phyloP scores from a whole-genome alignment of 2,329 filamentous ascomycete genomes.

The Leptographium lundbergii region DNA sequence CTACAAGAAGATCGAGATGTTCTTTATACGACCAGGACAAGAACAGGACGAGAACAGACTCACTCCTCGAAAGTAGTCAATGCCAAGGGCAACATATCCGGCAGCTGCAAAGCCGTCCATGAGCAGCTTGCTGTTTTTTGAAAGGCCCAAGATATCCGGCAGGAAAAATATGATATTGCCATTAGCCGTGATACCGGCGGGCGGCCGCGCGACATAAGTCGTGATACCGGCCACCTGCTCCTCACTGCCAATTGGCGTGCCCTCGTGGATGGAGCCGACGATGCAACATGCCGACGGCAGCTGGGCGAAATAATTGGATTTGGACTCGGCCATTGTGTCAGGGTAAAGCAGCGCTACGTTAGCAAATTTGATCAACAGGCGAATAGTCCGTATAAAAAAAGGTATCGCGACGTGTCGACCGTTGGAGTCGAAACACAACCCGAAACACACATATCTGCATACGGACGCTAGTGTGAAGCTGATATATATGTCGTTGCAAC shows the following conservation, averaged over 20 bases:
- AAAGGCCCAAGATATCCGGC: constrained; percentile 12
- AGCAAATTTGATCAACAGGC: no score
- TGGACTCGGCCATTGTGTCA: neutral
- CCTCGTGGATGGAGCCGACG: constrained; percentile 14
- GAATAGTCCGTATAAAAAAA: neutral
- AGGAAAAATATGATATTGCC: constrained; percentile 12
- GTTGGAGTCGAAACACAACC: neutral
- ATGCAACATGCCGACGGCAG: constrained; percentile 15
- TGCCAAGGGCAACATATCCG: constrained; percentile 11
- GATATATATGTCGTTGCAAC: neutral
- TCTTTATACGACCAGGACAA: neutral
- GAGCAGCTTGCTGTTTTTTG: constrained; percentile 11
- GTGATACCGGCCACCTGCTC: constrained; percentile 13
- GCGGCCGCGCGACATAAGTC: constrained; percentile 16
- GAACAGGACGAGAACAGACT: neutral
- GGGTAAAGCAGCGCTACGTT: neutral
- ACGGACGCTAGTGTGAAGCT: neutral
- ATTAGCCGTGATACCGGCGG: constrained; percentile 5
- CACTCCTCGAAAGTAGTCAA: constrained; percentile 13
- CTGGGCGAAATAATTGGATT: constrained; percentile 12
- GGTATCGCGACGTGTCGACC: neutral
- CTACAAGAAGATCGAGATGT: no score
- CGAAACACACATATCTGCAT: neutral
- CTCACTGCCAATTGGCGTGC: constrained; percentile 14
- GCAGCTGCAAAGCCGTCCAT: constrained; percentile 14